phyloP scores from a whole-genome alignment of 345 rosid genomes.

The Raphanus sativus region DNA sequence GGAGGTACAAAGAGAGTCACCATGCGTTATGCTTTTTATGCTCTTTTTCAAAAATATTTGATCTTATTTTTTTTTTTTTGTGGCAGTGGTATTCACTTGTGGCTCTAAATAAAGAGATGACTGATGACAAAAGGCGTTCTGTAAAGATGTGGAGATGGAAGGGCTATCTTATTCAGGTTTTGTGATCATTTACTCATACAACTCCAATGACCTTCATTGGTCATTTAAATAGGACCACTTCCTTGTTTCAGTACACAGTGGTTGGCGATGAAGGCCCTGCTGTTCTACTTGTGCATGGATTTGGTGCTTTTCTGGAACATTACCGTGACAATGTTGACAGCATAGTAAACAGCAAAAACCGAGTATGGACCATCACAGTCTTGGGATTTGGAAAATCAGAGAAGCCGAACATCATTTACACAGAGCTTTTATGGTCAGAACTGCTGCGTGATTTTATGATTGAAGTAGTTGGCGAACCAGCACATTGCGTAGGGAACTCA shows the following conservation, averaged over 20 bases:
- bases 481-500: slow-evolving; percentile 82
- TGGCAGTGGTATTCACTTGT: slow-evolving; percentile 82
- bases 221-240: background rate
- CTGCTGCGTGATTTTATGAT: slow-evolving; percentile 73
- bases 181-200: background rate
- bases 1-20: slow-evolving; percentile 59
- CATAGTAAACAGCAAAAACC: slow-evolving; percentile 55
- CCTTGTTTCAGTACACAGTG: slow-evolving; percentile 52
- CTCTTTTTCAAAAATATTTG: slow-evolving; percentile 14
- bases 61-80: slow-evolving; percentile 23
- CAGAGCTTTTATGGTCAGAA: slow-evolving; percentile 88
- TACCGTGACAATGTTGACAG: slow-evolving; percentile 65
- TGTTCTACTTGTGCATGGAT: slow-evolving; percentile 83
- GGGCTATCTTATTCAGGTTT: slow-evolving; percentile 80
- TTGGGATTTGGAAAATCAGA: slow-evolving; percentile 94
- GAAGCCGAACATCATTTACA: slow-evolving; percentile 79
- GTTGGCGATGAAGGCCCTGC: slow-evolving; percentile 71
- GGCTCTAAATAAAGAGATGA: slow-evolving; percentile 52
- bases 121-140: slow-evolving; percentile 33
- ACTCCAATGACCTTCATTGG: background rate
- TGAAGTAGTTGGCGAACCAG: slow-evolving; percentile 80
- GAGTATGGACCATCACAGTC: slow-evolving; percentile 74
- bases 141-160: slow-evolving; percentile 82
- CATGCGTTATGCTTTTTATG: background rate
- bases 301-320: slow-evolving; percentile 93